These are phyloP conservation scores for Phytopythium mirpurense DNA, from an alignment of 352 stramenopile genomes.

Conservation along the genomic window DNA sequence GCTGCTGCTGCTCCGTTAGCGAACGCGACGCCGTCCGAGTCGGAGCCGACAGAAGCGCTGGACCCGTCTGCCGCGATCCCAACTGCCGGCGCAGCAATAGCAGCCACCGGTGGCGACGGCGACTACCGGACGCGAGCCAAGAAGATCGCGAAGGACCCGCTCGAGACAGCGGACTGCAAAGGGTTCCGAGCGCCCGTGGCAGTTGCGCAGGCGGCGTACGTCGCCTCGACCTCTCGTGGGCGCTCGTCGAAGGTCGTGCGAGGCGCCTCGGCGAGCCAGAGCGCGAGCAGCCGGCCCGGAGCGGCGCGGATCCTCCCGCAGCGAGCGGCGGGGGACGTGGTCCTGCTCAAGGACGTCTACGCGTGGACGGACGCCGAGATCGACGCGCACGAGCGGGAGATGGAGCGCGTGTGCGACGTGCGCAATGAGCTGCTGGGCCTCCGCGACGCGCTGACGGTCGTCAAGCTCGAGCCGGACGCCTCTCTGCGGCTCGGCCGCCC, in stretches of 20 bases:
- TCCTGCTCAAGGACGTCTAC: slow-evolving; percentile 29
- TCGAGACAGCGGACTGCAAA: neutral
- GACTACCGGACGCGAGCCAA: neutral
- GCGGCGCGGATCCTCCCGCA: neutral
- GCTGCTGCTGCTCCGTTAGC: neutral
- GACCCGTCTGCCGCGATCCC: neutral
- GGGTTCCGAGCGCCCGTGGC: neutral
- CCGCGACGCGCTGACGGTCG: slow-evolving; percentile 22
- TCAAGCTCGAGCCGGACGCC: slow-evolving; percentile 8
- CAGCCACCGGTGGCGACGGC: no score
- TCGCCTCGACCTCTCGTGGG: neutral
- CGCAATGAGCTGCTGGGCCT: slow-evolving; percentile 23
- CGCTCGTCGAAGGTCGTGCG: neutral
- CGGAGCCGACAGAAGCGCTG: neutral
- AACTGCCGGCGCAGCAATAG: neutral
- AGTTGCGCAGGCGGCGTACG: neutral
- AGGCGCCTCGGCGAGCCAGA: neutral
- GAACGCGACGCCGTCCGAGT: neutral
- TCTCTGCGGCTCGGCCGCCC: slow-evolving; percentile 3
- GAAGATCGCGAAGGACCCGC: neutral
- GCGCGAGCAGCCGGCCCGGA: neutral
- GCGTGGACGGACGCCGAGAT: slow-evolving; percentile 48
- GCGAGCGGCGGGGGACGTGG: neutral
- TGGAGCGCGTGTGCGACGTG: slow-evolving; percentile 36
- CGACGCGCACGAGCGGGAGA: slow-evolving; percentile 33